Evolutionary conservation across 768 basidiomycete genomes (phyloP).

Genomic region (Termitomyces sp.): DNA sequence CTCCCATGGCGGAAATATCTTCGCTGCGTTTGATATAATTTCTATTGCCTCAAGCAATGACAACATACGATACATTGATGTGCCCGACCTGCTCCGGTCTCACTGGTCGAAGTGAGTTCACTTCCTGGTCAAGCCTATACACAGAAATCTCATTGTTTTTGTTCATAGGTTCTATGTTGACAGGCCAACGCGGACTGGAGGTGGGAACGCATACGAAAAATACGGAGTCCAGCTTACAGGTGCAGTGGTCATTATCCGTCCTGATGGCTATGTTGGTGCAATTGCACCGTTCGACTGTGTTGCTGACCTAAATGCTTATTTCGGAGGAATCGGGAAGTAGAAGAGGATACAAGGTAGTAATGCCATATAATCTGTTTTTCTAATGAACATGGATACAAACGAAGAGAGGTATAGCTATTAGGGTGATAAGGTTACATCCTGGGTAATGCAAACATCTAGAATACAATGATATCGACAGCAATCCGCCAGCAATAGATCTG

Average conservation of each 20-base stretch:
- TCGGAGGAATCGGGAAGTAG: slow-evolving; percentile 39
- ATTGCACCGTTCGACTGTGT: slow-evolving; percentile 48
- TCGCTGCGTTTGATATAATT: slow-evolving; percentile 41
- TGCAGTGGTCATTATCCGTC: slow-evolving; percentile 53
- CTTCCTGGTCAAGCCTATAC: background rate
- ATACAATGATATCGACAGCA: slow-evolving; percentile 22
- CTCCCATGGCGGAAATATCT: slow-evolving; percentile 26
- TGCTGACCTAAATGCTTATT: slow-evolving; percentile 41
- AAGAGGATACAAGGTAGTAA: background rate
- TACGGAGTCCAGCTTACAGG: slow-evolving; percentile 51
- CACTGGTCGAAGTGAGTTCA: slow-evolving; percentile 60
- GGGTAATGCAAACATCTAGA: slow-evolving; percentile 20
- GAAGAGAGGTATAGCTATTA: slow-evolving; percentile 11
- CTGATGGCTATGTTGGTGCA: slow-evolving; percentile 64
- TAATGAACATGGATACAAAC: background rate
- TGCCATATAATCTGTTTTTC: background rate
- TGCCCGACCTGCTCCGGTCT: slow-evolving; percentile 43
- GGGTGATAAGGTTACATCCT: slow-evolving; percentile 19
- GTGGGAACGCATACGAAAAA: slow-evolving; percentile 53
- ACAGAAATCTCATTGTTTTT: background rate
- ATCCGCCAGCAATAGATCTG: slow-evolving; percentile 15
- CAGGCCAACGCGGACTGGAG: slow-evolving; percentile 36
- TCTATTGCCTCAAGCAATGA: slow-evolving; percentile 36
- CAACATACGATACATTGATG: slow-evolving; percentile 38
- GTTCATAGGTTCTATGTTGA: slow-evolving; percentile 57